Base-by-base conservation (phyloP, 495 filamentous ascomycete species). In the Glutinoglossum americanum region DNA sequence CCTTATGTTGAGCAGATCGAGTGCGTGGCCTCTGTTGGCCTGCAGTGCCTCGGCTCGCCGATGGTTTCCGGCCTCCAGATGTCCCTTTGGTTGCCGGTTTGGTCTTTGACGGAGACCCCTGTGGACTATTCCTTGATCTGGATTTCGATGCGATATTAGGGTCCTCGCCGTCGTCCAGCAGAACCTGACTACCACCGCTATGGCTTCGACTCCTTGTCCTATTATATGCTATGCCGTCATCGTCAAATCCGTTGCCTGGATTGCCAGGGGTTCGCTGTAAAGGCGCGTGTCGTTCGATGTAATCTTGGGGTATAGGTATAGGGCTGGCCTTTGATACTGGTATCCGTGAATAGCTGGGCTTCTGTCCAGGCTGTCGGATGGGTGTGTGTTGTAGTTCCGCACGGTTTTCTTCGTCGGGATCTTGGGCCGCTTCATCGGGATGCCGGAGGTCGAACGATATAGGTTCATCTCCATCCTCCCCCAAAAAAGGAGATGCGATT, bases 261-360 rank as follows among this genome's bases (percentile, higher is more conserved):
- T 62, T 64, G 63, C 72, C 73, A 9, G 79, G 76, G 61, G 79
- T 85, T 60, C 87, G 78, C 44, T 74, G 70, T 41, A 81, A 69
- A 15, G 81, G 80, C 19, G 77, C 80, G 66, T 87, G 81, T 59
- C 87, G 79, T 48, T 88, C 87, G 30, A 84, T 71, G 58, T 79
- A 76, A 58, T 81, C 74, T 37, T 76, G 67, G 1, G 85, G 79
- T 57, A 89, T 79, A n/a, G 87, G 87, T 27, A 80, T 75, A 1
- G 84, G 82, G 62, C 85, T 94, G 11, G 76, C 67, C 60, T 83
- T 87, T 11, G 84, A 79, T 44, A 97, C 73, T 0, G 92, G 92
- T 61, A 98, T 96, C 26, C 85, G 77, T 28, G 89, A 96, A 19
- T 68, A 69, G 60, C 71, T 70, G 6, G 37, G 5, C 37, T 60